Conservation (phyloP, 306 rosid genomes). For the Comarum palustre region DNA sequence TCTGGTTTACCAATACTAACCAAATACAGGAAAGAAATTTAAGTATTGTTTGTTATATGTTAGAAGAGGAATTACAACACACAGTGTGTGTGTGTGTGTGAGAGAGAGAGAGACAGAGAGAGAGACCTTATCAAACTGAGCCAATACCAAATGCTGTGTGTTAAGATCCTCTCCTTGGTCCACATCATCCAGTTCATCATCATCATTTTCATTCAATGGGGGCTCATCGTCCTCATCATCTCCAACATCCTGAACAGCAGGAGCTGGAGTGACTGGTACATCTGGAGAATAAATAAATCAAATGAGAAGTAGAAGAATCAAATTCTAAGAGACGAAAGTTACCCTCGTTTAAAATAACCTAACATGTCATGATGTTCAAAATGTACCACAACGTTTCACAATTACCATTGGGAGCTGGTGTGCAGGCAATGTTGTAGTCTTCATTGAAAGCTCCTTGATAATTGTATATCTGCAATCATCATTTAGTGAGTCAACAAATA, state of each 20-base stretch:
- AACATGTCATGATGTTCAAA: constrained; percentile 10
- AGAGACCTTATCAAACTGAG: constrained; percentile 92
- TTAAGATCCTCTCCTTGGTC: constrained; percentile 83
- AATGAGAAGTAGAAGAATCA: constrained; percentile 4
- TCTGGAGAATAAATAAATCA: constrained; percentile 38
- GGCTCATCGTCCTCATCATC: constrained; percentile 78
- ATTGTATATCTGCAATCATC: constrained; percentile 65
- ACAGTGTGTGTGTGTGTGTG: background rate
- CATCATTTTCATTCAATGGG: constrained; percentile 90
- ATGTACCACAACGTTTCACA: constrained; percentile 5
- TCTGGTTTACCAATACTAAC: background rate
- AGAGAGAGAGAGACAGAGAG: background rate
- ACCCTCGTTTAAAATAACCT: constrained; percentile 17
- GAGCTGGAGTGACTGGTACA: constrained; percentile 74
- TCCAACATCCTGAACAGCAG: constrained; percentile 38
- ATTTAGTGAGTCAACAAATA: constrained; percentile 14
- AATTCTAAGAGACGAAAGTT: background rate
- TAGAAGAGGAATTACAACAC: background rate
- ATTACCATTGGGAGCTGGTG: constrained; percentile 90
- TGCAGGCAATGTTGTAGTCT: constrained; percentile 89
- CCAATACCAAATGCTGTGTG: constrained; percentile 87
- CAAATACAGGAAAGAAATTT: background rate
- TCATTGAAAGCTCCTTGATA: constrained; percentile 73
- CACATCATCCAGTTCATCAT: constrained; percentile 90
- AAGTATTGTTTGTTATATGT: background rate